Evolutionary conservation across 148 eudicot genomes (phyloP), one percentile per base, ranked within the genome.

Genomic region (Chenopodium suecicum): DNA sequence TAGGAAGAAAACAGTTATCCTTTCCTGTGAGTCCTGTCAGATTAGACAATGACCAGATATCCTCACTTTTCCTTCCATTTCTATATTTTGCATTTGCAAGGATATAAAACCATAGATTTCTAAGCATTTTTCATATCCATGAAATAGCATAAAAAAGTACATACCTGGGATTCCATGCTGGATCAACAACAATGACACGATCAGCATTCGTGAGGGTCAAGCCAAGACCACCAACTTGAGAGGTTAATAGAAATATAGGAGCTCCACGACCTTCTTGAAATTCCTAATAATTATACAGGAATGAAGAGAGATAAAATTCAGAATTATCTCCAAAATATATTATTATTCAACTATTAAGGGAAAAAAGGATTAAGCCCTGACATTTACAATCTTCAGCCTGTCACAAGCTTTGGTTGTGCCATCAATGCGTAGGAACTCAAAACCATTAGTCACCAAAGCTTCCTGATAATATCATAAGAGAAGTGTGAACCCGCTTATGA

Each of bases 141-240:
- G 10, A 23, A 20, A 4, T 56, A 14, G 37, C 70, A 27, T 11
- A 44, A 17, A 73, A n/a, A 41, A 68, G 67, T 46, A 41, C 41
- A 56, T 75, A 91, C 99, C 99, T 97, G 48, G 99, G 99, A 82
- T 97, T 94, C 99, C 99, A 97, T 11, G 99, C 99, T 79, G 99
- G 99, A 87, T 97, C 99, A 83, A 94, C 99, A 82, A 97, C 99
- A 73, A 97, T 97, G 31, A 97, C 99, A 76, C 99, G 93, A 76
- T 97, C 99, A 75, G 98, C 99, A 78, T 90, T 97, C 60, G 99
- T 97, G 54, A 97, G 95, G 46, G 99, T 97, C 69, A 97, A 86
- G 77, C 99, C 99, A 81, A 97, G 90, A 71, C 99, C 99, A 50
- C 99, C 99, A 41, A 97, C 99, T 92, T 94, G 98, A 83, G 99